A percentile compares a stretch with the other conserved stretches of the same genome.
phyloP scores from a whole-genome alignment of 345 rosid genomes.

The Acer saccharum region DNA sequence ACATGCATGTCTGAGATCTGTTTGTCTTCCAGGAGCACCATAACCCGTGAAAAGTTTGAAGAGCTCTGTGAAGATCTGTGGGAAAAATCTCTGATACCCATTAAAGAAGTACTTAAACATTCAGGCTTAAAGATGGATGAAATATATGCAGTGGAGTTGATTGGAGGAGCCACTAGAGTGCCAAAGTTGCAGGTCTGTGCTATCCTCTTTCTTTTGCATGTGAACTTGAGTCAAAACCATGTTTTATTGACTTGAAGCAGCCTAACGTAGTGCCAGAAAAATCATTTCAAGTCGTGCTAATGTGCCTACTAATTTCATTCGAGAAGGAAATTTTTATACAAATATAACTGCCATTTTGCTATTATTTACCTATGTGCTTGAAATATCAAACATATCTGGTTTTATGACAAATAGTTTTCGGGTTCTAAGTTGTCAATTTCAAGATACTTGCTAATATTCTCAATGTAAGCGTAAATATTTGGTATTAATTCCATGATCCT shows the following conservation, averaged over 20 bases:
- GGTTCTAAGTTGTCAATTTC: too few species aligned
- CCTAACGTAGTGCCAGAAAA: neutral
- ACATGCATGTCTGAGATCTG: slow-evolving; percentile 13
- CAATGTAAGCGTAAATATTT: neutral
- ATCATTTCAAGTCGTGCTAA: too few species aligned
- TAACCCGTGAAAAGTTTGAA: slow-evolving; percentile 95
- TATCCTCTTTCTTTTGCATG: slow-evolving; percentile 16
- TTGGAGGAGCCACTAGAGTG: slow-evolving; percentile 98
- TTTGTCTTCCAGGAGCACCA: slow-evolving; percentile 76
- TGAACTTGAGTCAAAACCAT: slow-evolving; percentile 6
- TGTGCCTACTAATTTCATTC: too few species aligned
- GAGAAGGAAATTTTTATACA: too few species aligned
- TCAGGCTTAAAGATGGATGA: slow-evolving; percentile 81
- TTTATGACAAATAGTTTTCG: too few species aligned
- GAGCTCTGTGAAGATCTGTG: slow-evolving; percentile 93
- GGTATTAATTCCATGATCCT: neutral
- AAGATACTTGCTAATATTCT: neutral
- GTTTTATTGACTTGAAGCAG: neutral
- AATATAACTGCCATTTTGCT: too few species aligned
- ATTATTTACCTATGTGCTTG: too few species aligned
- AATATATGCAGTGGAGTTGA: slow-evolving; percentile 84
- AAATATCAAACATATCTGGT: too few species aligned
- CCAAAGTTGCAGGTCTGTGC: slow-evolving; percentile 94
- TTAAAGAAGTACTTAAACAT: slow-evolving; percentile 73
- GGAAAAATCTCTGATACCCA: slow-evolving; percentile 83